Evolutionary conservation across 2,329 filamentous ascomycete species (phyloP), one percentile per base, ranked within the genome.

Genomic region (Magnaporthiopsis incrustans): DNA sequence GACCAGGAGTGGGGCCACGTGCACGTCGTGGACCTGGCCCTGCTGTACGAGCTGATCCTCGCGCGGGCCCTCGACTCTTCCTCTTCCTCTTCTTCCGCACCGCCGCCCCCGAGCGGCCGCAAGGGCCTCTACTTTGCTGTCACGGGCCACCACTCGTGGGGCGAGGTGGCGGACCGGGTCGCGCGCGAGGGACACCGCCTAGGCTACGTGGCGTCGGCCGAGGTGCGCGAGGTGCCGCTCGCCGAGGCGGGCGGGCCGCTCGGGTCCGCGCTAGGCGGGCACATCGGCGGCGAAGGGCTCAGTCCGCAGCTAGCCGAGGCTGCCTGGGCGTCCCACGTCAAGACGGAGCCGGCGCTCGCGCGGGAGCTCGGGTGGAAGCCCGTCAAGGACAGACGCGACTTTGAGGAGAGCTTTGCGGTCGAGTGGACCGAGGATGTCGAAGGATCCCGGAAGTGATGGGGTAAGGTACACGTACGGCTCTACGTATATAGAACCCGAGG

Each of bases 1-100:
- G 65, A 70, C 0, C 74, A 69, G 0, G 68, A 73, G 2, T 79
- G 76, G 73, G 77, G 78, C 57, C 73, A 79, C 64, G 76, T 82
- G 4, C 79, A 82, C 60, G 72, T 82, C 4, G 69, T 70, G 3
- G 79, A 82, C 66, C 71, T 82, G 8, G 75, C 74, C 0, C 68
- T 70, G 0, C 66, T 82, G 1, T 82, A 79, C 67, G 72, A 74
- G 58, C 63, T 78, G 0, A 57, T 81, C 0, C 66, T 80, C 0
- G 53, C 64, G 11, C 71, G 72, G 12, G 69, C 76, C 1, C 64
- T 79, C 7, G 69, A 69, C 70, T 3, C 10, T 12, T 11, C 10
- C 4, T 11, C 33, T 12, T 12, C 33, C 4, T 35, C 33, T 12
- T 35, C 33, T 12, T 35, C 66, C 22, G 2, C 8, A 4, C 44